phyloP scores from a whole-genome alignment of 805 yeast species.

The Crinitomyces ghanaensis region DNA sequence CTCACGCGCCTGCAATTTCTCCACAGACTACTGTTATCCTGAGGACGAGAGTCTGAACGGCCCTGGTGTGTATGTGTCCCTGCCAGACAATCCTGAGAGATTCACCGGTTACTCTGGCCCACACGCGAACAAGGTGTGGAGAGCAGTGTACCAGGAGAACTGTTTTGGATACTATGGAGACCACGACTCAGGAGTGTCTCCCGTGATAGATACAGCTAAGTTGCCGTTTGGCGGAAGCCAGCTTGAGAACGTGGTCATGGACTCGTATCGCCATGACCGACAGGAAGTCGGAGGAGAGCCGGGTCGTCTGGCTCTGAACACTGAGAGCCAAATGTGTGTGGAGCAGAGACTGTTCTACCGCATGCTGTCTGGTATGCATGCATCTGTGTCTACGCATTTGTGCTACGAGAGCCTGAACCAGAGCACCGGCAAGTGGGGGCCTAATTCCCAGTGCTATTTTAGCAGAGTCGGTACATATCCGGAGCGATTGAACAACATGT shows the following conservation, averaged over 20 bases:
- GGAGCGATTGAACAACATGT: conserved; percentile 80
- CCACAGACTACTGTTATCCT: conserved; percentile 31
- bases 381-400: conserved; percentile 87
- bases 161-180: conserved; percentile 49
- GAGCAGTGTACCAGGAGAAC: conserved; percentile 81
- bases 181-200: conserved; percentile 3
- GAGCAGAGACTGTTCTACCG: conserved; percentile 86
- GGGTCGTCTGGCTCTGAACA: conserved; percentile 25
- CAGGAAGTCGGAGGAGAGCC: conserved; percentile 19
- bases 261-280: conserved; percentile 16
- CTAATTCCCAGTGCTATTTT: conserved; percentile 73
- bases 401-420: conserved; percentile 70
- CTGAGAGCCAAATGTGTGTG: conserved; percentile 49
- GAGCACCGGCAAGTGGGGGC: conserved; percentile 69
- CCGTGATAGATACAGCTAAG: neutral
- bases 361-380: conserved; percentile 85
- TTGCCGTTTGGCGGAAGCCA: conserved; percentile 10
- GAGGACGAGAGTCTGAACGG: conserved; percentile 29
- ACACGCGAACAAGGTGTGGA: conserved; percentile 88
- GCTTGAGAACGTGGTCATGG: conserved; percentile 15
- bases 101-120: conserved; percentile 94
- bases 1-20: conserved; percentile 16
- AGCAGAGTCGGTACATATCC: conserved; percentile 81
- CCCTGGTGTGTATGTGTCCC: conserved; percentile 62
- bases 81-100: conserved; percentile 84